Base-by-base conservation (phyloP, 2,329 filamentous ascomycete genomes). In the Fusarium illudens region DNA sequence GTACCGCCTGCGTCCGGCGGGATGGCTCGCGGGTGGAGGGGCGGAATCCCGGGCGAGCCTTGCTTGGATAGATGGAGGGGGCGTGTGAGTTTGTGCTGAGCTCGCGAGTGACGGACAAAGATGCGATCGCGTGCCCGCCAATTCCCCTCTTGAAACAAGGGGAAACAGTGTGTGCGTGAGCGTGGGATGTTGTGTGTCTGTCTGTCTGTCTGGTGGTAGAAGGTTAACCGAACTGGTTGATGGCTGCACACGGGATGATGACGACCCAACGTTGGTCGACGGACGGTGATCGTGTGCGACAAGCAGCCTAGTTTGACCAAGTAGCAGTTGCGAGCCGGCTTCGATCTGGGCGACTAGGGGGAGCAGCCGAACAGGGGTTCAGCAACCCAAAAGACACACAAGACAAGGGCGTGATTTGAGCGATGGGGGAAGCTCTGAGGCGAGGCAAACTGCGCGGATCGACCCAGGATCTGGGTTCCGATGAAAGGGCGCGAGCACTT, bases 61-160 rank as follows among this genome's bases (percentile, higher is more conserved):
- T 69, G 25, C 55, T 65, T 49, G 25, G 27, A 30, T 32, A 58
- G 62, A 63, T 71, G 64, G 60, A 70, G 68, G 71, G 69, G 71
- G 71, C 62, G 71, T 69, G 70, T 53, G 60, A 48, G 53, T 58
- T 62, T 59, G 60, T 58, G 58, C 59, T 62, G 57, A 65, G 58
- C 42, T 60, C 51, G 60, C 52, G 51, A 36, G 55, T 54, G 62
- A 69, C 59, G 6, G 58, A 63, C 54, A 60, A 53, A 65, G 65
- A 67, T 64, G 54, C 60, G 71, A 73, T 73, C 71, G 71, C 71
- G 71, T 73, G 71, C 69, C 71, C 71, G 58, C 58, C 50, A 39
- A 58, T 58, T 33, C 53, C 27, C 55, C 37, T 70, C 46, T 65
- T 39, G 29, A 53, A 50, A 53, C 30, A 22, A 49, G 61, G 56